Evolutionary conservation across 768 basidiomycete genomes (phyloP).

Genomic region (Tremella yokohamensis): DNA sequence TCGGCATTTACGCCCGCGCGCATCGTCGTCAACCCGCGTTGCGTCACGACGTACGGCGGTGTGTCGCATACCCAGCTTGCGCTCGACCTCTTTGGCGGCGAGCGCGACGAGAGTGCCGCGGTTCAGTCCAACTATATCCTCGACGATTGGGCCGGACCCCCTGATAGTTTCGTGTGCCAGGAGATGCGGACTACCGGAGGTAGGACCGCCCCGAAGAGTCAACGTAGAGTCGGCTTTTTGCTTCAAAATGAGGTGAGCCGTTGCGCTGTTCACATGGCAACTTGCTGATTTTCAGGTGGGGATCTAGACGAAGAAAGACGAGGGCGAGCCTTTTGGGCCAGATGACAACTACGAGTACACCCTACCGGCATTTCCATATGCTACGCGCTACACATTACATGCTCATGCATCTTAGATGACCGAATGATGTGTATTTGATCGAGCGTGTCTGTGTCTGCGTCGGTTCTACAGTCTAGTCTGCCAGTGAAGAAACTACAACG

Average conservation of each 20-base stretch:
- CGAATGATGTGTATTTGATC: too few species aligned
- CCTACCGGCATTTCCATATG: too few species aligned
- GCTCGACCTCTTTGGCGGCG: slow-evolving; percentile 81
- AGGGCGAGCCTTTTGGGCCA: too few species aligned
- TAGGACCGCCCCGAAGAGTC: slow-evolving; percentile 51
- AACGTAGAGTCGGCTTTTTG: slow-evolving; percentile 51
- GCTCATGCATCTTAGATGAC: too few species aligned
- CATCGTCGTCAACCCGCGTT: slow-evolving; percentile 91
- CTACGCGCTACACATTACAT: too few species aligned
- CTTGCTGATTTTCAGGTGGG: too few species aligned
- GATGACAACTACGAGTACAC: too few species aligned
- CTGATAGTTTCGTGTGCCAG: slow-evolving; percentile 97
- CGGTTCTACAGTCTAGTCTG: too few species aligned
- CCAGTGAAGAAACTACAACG: too few species aligned
- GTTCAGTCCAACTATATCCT: slow-evolving; percentile 66
- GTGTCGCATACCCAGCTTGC: slow-evolving; percentile 94
- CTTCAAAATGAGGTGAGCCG: slow-evolving; percentile 51
- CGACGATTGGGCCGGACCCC: slow-evolving; percentile 94
- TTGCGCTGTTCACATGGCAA: too few species aligned
- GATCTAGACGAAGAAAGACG: too few species aligned
- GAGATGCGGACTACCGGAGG: slow-evolving; percentile 60
- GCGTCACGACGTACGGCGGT: slow-evolving; percentile 96
- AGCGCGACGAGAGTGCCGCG: slow-evolving; percentile 61
- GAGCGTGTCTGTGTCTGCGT: too few species aligned
- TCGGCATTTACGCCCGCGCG: slow-evolving; percentile 79